phyloP scores from a whole-genome alignment of 805 yeast species.

The Wickerhamomyces subpelliculosus region DNA sequence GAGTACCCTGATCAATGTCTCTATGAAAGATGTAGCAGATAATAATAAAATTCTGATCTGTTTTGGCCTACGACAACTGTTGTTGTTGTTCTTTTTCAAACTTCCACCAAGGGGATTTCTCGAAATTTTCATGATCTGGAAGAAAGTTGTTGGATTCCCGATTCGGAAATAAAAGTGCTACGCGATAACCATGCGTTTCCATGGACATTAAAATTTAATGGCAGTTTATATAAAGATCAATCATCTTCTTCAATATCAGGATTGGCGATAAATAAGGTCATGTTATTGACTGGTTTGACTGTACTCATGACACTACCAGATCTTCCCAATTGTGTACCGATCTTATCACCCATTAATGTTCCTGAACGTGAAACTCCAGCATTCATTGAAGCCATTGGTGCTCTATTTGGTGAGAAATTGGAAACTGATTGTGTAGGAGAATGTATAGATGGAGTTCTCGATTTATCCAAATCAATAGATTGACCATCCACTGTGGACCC shows the following conservation, averaged over 20 bases:
- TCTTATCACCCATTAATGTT: slow-evolving; percentile 14
- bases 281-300: slow-evolving; percentile 29
- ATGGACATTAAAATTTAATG: no score
- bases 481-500: slow-evolving; percentile 5
- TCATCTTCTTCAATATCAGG: slow-evolving; percentile 45
- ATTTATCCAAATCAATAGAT: slow-evolving; percentile 12
- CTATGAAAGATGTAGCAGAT: background rate
- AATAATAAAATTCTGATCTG: background rate
- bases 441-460: slow-evolving; percentile 1
- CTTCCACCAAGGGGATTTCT: slow-evolving; percentile 79
- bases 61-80: slow-evolving; percentile 1
- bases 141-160: slow-evolving; percentile 4
- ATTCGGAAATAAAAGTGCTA: slow-evolving; percentile 2
- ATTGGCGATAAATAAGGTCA: slow-evolving; percentile 48
- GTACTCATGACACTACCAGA: slow-evolving; percentile 28
- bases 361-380: slow-evolving; percentile 11
- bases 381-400: background rate
- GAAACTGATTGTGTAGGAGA: slow-evolving; percentile 8
- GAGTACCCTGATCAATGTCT: background rate
- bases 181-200: background rate
- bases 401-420: slow-evolving; percentile 10
- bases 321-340: slow-evolving; percentile 22
- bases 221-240: no score
- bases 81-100: slow-evolving; percentile 69
- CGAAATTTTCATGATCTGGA: slow-evolving; percentile 65